A percentile compares a stretch with the other conserved stretches of the same genome.
Evolutionary conservation across 129 eudicot genomes (phyloP).

Genomic region (Flaveria bidentis): DNA sequence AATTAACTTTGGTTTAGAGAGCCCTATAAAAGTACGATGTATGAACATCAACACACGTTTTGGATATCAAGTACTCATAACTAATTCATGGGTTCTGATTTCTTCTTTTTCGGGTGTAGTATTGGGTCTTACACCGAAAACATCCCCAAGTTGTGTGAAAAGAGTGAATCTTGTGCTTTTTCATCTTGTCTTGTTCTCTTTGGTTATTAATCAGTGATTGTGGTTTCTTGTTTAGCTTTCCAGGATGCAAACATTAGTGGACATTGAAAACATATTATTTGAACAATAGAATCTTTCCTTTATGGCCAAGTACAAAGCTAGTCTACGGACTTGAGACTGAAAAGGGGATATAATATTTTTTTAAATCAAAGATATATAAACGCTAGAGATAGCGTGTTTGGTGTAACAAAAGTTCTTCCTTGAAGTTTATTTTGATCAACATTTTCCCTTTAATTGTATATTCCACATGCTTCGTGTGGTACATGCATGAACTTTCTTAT

Average conservation of each 20-base stretch:
- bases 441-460: no score
- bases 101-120: background rate
- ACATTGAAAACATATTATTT: conserved; percentile 5
- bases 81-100: background rate
- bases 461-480: no score
- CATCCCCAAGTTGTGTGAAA: conserved; percentile 6
- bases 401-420: no score
- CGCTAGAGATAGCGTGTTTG: no score
- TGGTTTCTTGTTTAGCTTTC: conserved; percentile 27
- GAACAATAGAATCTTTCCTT: conserved; percentile 32
- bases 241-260: conserved; percentile 43
- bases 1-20: no score
- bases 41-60: no score
- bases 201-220: conserved; percentile 33
- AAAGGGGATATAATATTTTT: no score
- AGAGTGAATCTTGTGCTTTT: conserved; percentile 20
- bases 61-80: no score
- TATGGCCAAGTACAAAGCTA: conserved; percentile 30
- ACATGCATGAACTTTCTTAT: no score
- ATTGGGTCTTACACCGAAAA: background rate
- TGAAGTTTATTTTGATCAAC: no score
- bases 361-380: no score
- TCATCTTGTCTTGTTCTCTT: conserved; percentile 30
- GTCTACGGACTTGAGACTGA: conserved; percentile 10
- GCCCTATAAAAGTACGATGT: no score